Percentiles rank a stretch among this genome's conserved stretches.
Conservation (phyloP, 129 eudicot species). For the Helichrysum umbraculigerum region DNA sequence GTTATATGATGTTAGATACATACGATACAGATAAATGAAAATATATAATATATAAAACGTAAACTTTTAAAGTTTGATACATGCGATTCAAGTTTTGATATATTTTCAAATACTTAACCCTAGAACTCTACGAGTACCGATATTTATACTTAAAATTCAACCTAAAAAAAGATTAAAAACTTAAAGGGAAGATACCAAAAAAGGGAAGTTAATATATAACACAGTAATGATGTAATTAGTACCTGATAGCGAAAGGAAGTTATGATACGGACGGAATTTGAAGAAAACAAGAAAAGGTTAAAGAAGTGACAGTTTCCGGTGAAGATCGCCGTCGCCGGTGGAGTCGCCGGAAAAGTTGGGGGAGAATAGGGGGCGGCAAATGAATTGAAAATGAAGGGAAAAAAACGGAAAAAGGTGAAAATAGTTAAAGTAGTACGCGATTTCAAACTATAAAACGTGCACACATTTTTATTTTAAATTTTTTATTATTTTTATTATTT, state of each 20-base stretch:
- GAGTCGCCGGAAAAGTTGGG: not conserved
- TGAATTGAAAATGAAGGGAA: conserved; percentile 28
- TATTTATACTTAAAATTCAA: too few species aligned
- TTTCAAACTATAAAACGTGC: conserved; percentile 40
- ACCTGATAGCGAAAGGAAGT: conserved; percentile 11
- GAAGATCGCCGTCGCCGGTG: conserved; percentile 20
- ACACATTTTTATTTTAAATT: not conserved
- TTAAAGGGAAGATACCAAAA: not conserved
- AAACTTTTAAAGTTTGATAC: too few species aligned
- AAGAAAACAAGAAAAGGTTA: not conserved
- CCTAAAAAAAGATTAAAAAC: not conserved
- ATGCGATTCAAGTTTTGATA: too few species aligned
- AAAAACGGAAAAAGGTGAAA: conserved; percentile 17
- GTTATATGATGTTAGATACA: too few species aligned
- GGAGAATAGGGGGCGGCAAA: conserved; percentile 28
- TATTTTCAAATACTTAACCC: not conserved
- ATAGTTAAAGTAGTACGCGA: not conserved
- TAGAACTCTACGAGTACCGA: not conserved
- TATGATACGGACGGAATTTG: not conserved
- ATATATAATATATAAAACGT: too few species aligned
- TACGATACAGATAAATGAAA: too few species aligned
- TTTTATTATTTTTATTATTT: too few species aligned
- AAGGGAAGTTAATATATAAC: not conserved
- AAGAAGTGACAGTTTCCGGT: conserved; percentile 8
- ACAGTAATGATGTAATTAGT: not conserved